Percentiles rank a stretch among this genome's conserved stretches.
Evolutionary conservation across 495 filamentous ascomycete species (phyloP).

Genomic region (Elaphomyces granulatus): DNA sequence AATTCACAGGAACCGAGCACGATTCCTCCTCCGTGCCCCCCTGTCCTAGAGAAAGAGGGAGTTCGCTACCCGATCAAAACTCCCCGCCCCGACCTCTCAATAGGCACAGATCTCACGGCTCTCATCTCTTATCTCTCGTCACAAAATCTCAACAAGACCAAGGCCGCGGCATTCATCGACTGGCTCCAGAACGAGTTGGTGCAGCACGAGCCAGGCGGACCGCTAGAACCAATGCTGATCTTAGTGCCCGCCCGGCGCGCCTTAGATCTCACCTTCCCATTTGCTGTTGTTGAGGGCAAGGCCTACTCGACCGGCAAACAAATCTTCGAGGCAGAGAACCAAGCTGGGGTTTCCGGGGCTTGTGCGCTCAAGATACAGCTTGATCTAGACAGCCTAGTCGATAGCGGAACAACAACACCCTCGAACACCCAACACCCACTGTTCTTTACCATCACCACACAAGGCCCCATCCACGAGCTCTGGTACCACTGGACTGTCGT

Average conservation of each 20-base stretch:
- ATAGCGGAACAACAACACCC: neutral
- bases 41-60: too few species aligned
- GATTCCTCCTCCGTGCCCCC: too few species aligned
- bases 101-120: too few species aligned
- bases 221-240: slow-evolving; percentile 4
- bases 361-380: slow-evolving; percentile 14
- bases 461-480: slow-evolving; percentile 14
- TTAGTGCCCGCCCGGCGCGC: slow-evolving; percentile 3
- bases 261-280: slow-evolving; percentile 4
- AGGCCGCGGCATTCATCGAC: too few species aligned
- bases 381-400: slow-evolving; percentile 9
- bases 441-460: slow-evolving; percentile 14
- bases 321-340: slow-evolving; percentile 14
- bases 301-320: slow-evolving; percentile 10
- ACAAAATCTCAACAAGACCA: too few species aligned
- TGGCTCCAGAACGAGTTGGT: too few species aligned
- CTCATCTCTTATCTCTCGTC: too few species aligned
- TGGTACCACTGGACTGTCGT: too few species aligned
- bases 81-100: too few species aligned
- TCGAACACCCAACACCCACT: slow-evolving; percentile 7
- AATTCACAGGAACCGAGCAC: too few species aligned
- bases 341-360: slow-evolving; percentile 16
- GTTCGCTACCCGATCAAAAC: too few species aligned
- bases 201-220: too few species aligned
- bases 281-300: slow-evolving; percentile 10